Base-by-base conservation (phyloP, 2,329 filamentous ascomycete species). In the Calonectria henricotiae region DNA sequence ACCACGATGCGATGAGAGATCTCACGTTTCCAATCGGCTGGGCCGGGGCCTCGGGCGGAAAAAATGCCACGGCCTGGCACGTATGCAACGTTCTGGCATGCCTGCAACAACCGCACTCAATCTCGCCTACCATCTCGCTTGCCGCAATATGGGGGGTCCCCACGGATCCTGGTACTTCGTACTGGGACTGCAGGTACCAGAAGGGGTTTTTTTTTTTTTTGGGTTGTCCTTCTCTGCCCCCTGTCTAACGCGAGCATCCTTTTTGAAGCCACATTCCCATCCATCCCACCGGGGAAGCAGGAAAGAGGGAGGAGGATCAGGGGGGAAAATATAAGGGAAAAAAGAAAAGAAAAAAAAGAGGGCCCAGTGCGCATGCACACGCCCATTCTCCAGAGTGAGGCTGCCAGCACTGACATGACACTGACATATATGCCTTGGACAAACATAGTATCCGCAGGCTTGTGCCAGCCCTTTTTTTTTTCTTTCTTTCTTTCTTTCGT, bases 51-150 rank as follows among this genome's bases (percentile, higher is more conserved):
- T 39, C 51, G 51, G 35, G 35, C 49, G 46, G 62, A 69, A 65
- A 46, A 55, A 54, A 55, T 20, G 20, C 35, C 39, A 41, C 20
- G 20, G 51, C 32, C 43, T 54, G 62, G 62, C 17, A 32, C 25
- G 32, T 49, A 12, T 41, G 20, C 20, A 44, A 58, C 51, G 51
- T 58, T 58, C 35, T 17, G 37, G 47, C 35, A 55, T 46, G 39
- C 49, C 17, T 32, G 25, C 49, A 44, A 41, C 44, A 39, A 62
- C 55, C 39, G 43, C 51, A 68, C 67, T 61, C 67, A 68, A 68
- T 68, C 67, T 68, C 67, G 67, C 62, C 61, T 68, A 44, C 43
- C 51, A 69, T 65, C 67, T 68, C 67, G 67, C 67, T 64, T 68
- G 61, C 47, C 60, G 39, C 58, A 27, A 37, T 39, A 39, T 58